These are phyloP conservation scores for Groenewaldozyma auringiensis DNA, from an alignment of 1,139 yeast genomes.

Conservation along the genomic window DNA sequence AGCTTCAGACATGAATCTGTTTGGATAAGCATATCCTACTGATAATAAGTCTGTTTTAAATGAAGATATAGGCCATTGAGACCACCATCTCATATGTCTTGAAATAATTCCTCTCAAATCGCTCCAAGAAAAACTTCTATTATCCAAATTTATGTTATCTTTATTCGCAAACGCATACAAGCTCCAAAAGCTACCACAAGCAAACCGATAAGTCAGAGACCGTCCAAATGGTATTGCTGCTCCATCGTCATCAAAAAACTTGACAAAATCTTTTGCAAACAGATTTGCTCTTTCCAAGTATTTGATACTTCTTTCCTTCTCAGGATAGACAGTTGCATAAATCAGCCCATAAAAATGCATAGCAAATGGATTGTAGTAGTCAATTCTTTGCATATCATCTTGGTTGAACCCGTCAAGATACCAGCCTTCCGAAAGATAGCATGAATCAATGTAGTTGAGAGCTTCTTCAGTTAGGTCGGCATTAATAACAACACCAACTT, in stretches of 20 bases:
- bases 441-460: slow-evolving; percentile 21
- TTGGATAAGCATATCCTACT: slow-evolving; percentile 29
- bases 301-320: slow-evolving; percentile 16
- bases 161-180: slow-evolving; percentile 22
- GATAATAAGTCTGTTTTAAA: slow-evolving; percentile 22
- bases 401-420: slow-evolving; percentile 27
- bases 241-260: slow-evolving; percentile 26
- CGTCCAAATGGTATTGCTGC: slow-evolving; percentile 28
- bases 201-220: slow-evolving; percentile 28
- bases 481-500: slow-evolving; percentile 21
- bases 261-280: slow-evolving; percentile 22
- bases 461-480: slow-evolving; percentile 15
- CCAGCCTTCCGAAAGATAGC: slow-evolving; percentile 29
- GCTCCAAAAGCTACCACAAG: slow-evolving; percentile 30
- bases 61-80: slow-evolving; percentile 23
- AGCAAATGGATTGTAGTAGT: slow-evolving; percentile 30
- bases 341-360: slow-evolving; percentile 28
- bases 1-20: slow-evolving; percentile 26
- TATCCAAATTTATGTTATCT: slow-evolving; percentile 8
- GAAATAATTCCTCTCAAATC: slow-evolving; percentile 25
- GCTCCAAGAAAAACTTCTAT: slow-evolving; percentile 20
- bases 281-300: slow-evolving; percentile 21
- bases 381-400: slow-evolving; percentile 19
- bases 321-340: slow-evolving; percentile 16
- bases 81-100: slow-evolving; percentile 29